Percentiles rank a stretch among this genome's conserved stretches.
Conservation (phyloP, 106 monocot genomes). For the Acorus gramineus region DNA sequence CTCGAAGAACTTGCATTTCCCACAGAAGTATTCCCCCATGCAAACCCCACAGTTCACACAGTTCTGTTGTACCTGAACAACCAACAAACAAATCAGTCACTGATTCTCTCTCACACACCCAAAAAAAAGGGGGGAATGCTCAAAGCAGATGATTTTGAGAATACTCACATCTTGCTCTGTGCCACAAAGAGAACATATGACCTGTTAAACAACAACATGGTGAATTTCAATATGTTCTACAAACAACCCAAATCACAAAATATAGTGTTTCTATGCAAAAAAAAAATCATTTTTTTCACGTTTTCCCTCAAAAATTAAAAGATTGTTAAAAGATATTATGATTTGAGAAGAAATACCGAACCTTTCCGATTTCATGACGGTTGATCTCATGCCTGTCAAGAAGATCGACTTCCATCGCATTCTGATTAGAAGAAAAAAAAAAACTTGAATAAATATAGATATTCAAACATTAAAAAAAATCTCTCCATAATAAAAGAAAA, state of each 20-base stretch:
- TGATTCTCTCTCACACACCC: too few species aligned
- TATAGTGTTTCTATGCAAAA: too few species aligned
- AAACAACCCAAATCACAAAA: neutral
- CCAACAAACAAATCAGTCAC: neutral
- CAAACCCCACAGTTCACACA: conserved; percentile 59
- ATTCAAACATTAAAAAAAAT: neutral
- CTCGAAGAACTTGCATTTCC: conserved; percentile 78
- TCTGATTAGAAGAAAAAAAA: conserved; percentile 31
- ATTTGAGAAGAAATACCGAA: conserved; percentile 2
- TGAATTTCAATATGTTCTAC: too few species aligned
- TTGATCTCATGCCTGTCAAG: conserved; percentile 61
- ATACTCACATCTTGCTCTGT: conserved; percentile 79
- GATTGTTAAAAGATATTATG: too few species aligned
- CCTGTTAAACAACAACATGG: conserved; percentile 27
- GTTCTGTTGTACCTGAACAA: conserved; percentile 51
- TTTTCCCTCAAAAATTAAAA: too few species aligned
- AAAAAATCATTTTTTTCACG: too few species aligned
- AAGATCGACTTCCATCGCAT: conserved; percentile 42
- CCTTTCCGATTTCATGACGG: conserved; percentile 69
- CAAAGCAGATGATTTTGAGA: neutral
- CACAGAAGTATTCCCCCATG: conserved; percentile 76
- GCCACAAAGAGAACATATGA: conserved; percentile 72
- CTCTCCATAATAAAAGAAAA: neutral
- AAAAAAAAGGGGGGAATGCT: neutral
- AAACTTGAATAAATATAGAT: neutral